Conservation (phyloP, 768 basidiomycete genomes). For the Tricholoma sp. region DNA sequence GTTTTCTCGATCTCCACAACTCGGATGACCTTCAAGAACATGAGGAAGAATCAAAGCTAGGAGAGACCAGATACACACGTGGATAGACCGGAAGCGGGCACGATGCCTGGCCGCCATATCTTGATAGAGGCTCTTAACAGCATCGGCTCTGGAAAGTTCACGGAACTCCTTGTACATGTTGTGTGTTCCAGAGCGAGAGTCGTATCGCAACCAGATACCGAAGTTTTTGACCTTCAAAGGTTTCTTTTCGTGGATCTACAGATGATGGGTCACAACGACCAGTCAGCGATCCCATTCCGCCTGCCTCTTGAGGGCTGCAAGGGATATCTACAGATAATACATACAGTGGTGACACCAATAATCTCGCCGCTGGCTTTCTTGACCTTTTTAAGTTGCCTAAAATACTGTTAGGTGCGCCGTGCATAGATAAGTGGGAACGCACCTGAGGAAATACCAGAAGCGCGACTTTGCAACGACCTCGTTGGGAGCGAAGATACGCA, state of each 20-base stretch:
- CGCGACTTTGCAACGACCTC: slow-evolving; percentile 98
- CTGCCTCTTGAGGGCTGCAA: slow-evolving; percentile 84
- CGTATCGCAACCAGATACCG: slow-evolving; percentile 99
- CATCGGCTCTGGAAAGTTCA: slow-evolving; percentile 89
- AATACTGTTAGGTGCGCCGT: neutral
- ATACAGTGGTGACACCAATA: slow-evolving; percentile 94
- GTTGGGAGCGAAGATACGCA: slow-evolving; percentile 99
- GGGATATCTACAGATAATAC: slow-evolving; percentile 59
- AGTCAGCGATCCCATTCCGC: slow-evolving; percentile 67
- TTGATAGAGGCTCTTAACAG: slow-evolving; percentile 96
- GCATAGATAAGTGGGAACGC: slow-evolving; percentile 15
- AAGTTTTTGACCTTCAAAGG: slow-evolving; percentile 99
- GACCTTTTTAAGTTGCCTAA: slow-evolving; percentile 94
- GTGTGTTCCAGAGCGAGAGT: slow-evolving; percentile 99
- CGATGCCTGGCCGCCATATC: slow-evolving; percentile 99
- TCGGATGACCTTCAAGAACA: slow-evolving; percentile 74
- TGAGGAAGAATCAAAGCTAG: neutral
- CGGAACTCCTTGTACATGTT: slow-evolving; percentile 99
- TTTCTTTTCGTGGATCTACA: slow-evolving; percentile 95
- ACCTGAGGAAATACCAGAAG: slow-evolving; percentile 99
- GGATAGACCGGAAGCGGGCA: slow-evolving; percentile 98
- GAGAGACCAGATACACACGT: slow-evolving; percentile 48
- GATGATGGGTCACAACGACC: slow-evolving; percentile 24
- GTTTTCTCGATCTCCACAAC: slow-evolving; percentile 94
- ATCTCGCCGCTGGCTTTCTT: slow-evolving; percentile 99